These are phyloP conservation scores for Podospora australis DNA, from an alignment of 495 filamentous ascomycete species.

Conservation along the genomic window DNA sequence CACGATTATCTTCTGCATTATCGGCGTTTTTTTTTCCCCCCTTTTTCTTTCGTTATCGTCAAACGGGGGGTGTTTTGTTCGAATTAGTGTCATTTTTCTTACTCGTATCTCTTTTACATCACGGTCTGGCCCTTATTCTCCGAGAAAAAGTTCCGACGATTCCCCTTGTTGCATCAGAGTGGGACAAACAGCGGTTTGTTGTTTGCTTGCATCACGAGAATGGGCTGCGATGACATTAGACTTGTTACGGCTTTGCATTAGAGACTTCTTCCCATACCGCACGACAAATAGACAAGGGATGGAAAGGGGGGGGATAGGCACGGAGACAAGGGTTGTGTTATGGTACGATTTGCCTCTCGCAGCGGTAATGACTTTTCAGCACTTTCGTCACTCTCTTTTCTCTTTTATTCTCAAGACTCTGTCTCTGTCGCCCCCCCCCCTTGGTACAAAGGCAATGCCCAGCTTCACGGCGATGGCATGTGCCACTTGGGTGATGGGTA, in stretches of 20 bases:
- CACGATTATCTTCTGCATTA: no score
- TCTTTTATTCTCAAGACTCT: conserved; percentile 12
- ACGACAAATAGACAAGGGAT: background rate
- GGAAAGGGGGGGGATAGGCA: conserved; percentile 3
- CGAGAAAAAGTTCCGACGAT: conserved; percentile 28
- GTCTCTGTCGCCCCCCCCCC: no score
- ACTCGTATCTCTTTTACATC: conserved; percentile 5
- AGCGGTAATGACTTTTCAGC: no score
- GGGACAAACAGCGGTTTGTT: conserved; percentile 32
- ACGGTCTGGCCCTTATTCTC: background rate
- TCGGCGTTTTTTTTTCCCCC: conserved; percentile 22
- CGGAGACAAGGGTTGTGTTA: background rate
- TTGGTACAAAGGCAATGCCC: no score
- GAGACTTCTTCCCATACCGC: conserved; percentile 20
- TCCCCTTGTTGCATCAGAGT: conserved; percentile 39
- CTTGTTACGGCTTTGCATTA: conserved; percentile 28
- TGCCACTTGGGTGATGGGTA: background rate
- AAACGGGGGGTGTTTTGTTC: background rate
- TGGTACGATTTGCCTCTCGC: no score
- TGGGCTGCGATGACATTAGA: conserved; percentile 37
- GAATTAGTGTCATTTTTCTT: conserved; percentile 3
- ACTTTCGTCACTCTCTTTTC: conserved; percentile 5
- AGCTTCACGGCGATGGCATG: no score
- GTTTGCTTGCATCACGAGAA: conserved; percentile 39
- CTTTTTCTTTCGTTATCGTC: conserved; percentile 4